Base-by-base conservation (phyloP, 176 grass and related monocot genomes). In the Carex cristatella region DNA sequence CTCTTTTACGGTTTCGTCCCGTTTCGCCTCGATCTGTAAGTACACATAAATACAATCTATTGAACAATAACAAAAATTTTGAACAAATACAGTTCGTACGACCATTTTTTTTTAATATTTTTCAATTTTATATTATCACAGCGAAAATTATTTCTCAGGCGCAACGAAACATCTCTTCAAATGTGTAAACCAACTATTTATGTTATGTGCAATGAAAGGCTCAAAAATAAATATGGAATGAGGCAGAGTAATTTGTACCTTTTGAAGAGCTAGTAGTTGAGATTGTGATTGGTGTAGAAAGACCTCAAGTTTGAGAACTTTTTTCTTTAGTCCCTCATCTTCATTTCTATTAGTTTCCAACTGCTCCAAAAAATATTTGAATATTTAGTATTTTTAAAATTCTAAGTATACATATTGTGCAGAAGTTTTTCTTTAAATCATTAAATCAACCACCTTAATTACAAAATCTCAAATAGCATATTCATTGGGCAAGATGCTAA, bases 301-400 rank as follows among this genome's bases (percentile, higher is more conserved):
- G 9, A 28, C 10, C 44, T 75, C 71, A 53, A 75, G 44, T 53
- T 51, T 75, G 9, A 75, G 71, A 15, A 75, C 44, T 10, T 51
- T 75, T 53, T 30, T 75, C 71, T 53, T 75, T 46, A 75, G 19
- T 75, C 46, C 71, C 23, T 75, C 71, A 53, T 75, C 46, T 75
- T 30, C 53, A 49, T 46, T 30, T 75, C n/a, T 75, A 51, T 75
- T 75, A 4, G 19, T 75, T 75, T 75, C 46, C 71, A 75, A 75
- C 71, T 75, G 71, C 42, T 53, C 71, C 44, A 53, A 51, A 75
- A 75, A 75, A 13, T 4, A 53, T 51, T 75, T 46, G 4, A 53
- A 53, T 14, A 53, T n/a, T 74, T 14, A 73, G 18, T 23, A 11
- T 53, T 23, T 51, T 75, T 30, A 2, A 1, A 33, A 70, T 10